Conservation (phyloP, 495 filamentous ascomycete genomes). For the Penicillium argentinense region DNA sequence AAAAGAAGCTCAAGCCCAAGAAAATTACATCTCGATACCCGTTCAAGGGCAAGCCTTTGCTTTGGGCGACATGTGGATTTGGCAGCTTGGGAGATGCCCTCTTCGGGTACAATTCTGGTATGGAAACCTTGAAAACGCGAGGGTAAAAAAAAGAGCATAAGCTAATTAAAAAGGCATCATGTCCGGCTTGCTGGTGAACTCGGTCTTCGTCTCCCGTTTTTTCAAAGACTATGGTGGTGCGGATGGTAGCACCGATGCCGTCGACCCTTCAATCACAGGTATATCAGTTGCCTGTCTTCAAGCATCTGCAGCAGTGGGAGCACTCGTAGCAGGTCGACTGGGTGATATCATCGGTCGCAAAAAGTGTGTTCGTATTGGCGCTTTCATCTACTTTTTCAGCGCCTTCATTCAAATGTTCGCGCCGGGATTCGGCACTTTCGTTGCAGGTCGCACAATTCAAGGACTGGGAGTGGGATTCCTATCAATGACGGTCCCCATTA, state of each 20-base stretch:
- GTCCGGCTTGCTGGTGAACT: conserved; percentile 32
- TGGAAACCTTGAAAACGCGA: neutral
- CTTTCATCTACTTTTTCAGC: conserved; percentile 35
- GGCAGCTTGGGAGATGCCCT: conserved; percentile 31
- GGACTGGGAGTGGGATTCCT: conserved; percentile 24
- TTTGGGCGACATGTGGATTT: conserved; percentile 31
- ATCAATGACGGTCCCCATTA: conserved; percentile 33
- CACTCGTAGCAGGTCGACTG: conserved; percentile 18
- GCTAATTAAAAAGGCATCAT: conserved; percentile 24
- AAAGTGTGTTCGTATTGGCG: conserved; percentile 31
- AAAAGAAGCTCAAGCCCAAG: conserved; percentile 28
- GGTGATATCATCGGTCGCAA: conserved; percentile 33
- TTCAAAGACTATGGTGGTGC: conserved; percentile 30
- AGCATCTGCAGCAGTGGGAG: conserved; percentile 29
- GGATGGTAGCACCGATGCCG: conserved; percentile 16
- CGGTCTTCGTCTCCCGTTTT: conserved; percentile 28
- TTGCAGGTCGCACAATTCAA: conserved; percentile 22
- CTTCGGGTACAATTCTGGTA: conserved; percentile 33
- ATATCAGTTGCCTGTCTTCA: conserved; percentile 32
- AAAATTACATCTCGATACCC: conserved; percentile 27
- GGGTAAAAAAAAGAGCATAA: neutral
- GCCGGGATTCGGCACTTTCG: conserved; percentile 25
- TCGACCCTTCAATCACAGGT: conserved; percentile 34
- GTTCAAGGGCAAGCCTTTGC: conserved; percentile 21
- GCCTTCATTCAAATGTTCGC: conserved; percentile 33